Base-by-base conservation (phyloP, 768 basidiomycete genomes). In the Mycena belliarum region DNA sequence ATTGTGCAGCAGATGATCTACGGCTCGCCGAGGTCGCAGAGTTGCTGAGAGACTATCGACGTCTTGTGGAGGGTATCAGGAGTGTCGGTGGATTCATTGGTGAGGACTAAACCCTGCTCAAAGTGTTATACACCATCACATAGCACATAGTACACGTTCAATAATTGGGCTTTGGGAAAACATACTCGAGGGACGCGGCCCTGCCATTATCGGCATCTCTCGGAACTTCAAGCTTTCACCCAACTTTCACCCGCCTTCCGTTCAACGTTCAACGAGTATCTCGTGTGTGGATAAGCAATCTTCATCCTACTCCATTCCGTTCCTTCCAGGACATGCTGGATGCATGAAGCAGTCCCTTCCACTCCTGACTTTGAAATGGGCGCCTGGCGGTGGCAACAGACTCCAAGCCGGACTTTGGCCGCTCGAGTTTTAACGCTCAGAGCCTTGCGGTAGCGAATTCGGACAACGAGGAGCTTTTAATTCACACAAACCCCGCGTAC, bases 1-100 rank as follows among this genome's bases (percentile, higher is more conserved):
- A 89, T 47, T 87, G 87, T 61, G 75, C 81, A 0, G 81, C 84
- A 45, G 89, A 87, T 51, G 96, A 98, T 60, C 71, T 98, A 52
- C 81, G 79, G 51, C 72, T 98, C 24, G 84, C 87, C 0, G 96
- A 99, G 63, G 85, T 98, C 1, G 84, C 79, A 1, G 84, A 88
- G 62, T 76, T 99, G 41, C 73, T 98, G 68, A 73, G 76, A 29
- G 95, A 97, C 62, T 98, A 97, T 70, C 82, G 83, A 61, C 76
- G 88, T 42, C 69, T 97, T 49, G 94, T 86, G 10, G 88, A 91
- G 41, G 85, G 79, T 18, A 74, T 94, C 32, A 74, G 82, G 25
- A 77, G 74, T 21, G 72, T 80, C 49, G 85, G 84, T 20, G 89
- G 86, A 6, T 89, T 88, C 67, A 73, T 60, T 21, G 63, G 57